These are phyloP conservation scores for Quercus phellos DNA, from an alignment of 331 rosid species.

Conservation along the genomic window DNA sequence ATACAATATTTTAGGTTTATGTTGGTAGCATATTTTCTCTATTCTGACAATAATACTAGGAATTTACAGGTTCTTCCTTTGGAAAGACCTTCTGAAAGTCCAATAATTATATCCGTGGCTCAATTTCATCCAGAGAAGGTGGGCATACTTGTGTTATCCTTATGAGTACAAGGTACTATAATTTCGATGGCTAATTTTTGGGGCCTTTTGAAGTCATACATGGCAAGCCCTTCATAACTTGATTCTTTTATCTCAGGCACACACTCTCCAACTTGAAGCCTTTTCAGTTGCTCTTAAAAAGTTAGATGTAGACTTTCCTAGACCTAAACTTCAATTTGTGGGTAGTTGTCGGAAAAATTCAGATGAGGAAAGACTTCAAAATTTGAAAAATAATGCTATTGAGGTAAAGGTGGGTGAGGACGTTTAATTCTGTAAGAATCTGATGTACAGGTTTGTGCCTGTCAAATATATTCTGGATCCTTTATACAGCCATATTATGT, in stretches of 20 bases:
- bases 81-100: constrained; percentile 55
- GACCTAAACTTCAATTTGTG: constrained; percentile 83
- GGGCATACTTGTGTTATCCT: constrained; percentile 48
- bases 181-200: constrained; percentile 29
- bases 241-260: constrained; percentile 57
- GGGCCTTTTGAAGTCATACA: constrained; percentile 27
- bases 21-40: too few species aligned
- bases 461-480: background rate
- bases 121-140: constrained; percentile 99
- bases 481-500: background rate
- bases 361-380: constrained; percentile 80
- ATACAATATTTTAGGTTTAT: too few species aligned
- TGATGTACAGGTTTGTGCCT: constrained; percentile 62
- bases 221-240: constrained; percentile 26
- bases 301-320: constrained; percentile 43
- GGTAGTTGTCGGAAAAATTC: constrained; percentile 88
- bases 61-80: constrained; percentile 64
- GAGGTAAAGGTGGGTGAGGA: constrained; percentile 59
- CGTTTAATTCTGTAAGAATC: constrained; percentile 73
- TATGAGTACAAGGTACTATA: constrained; percentile 40
- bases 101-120: constrained; percentile 77
- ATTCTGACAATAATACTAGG: too few species aligned
- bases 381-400: constrained; percentile 55
- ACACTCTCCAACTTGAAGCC: constrained; percentile 88
- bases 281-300: constrained; percentile 65